Conservation (phyloP, 208 protist genomes). For the Phytomonas francai region DNA sequence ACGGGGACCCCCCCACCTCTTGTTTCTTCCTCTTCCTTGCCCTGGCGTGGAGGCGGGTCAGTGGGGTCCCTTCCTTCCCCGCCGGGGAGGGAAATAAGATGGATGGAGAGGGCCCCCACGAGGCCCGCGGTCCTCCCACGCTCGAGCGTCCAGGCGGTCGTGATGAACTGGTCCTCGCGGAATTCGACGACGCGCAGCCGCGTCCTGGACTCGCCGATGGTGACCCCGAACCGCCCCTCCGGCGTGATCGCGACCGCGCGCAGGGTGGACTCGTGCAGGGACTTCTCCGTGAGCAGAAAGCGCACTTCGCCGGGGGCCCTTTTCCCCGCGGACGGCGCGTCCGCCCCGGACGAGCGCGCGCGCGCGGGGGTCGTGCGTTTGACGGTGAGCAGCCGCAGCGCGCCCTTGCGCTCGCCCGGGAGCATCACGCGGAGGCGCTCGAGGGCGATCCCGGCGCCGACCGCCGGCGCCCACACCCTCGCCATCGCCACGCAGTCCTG, state of each 20-base stretch:
- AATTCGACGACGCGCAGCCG: constrained; percentile 45
- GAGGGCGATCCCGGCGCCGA: constrained; percentile 18
- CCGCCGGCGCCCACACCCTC: constrained; percentile 15
- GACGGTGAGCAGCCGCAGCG: constrained; percentile 36
- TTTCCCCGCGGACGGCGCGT: background rate
- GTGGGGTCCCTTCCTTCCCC: background rate
- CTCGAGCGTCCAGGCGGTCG: constrained; percentile 22
- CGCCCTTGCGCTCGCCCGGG: constrained; percentile 28
- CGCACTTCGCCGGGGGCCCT: background rate
- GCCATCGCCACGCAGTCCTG: constrained; percentile 34
- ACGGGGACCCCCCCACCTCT: constrained; percentile 8
- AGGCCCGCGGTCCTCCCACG: constrained; percentile 25
- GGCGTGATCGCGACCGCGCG: constrained; percentile 47
- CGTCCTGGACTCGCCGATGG: constrained; percentile 51
- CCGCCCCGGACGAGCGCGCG: constrained; percentile 9
- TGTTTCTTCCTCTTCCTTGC: constrained; percentile 11
- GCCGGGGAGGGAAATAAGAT: constrained; percentile 20
- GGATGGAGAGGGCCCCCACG: constrained; percentile 23
- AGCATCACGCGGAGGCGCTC: constrained; percentile 31
- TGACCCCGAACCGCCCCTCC: constrained; percentile 46
- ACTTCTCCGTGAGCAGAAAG: constrained; percentile 15
- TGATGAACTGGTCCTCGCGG: constrained; percentile 26
- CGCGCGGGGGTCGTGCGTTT: constrained; percentile 13
- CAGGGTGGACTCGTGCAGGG: constrained; percentile 29
- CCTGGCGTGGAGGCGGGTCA: background rate